Evolutionary conservation across 2,329 filamentous ascomycete species (phyloP).

Genomic region (Aureobasidium sp.): DNA sequence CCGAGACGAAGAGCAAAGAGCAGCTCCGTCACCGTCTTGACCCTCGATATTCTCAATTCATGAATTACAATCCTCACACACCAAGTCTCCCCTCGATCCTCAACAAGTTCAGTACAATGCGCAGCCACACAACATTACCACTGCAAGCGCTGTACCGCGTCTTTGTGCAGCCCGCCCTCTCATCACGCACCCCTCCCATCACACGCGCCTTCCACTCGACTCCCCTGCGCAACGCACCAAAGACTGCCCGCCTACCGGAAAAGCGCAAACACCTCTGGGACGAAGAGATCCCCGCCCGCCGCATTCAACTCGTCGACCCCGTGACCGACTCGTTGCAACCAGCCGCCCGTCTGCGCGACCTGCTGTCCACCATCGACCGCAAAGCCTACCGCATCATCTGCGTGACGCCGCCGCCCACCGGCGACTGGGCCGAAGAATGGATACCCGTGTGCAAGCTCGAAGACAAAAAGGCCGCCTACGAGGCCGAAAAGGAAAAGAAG

Average conservation of each 20-base stretch:
- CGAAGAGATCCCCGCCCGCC: conserved; percentile 40
- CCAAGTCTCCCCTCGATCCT: no score
- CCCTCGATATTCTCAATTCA: neutral
- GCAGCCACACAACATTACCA: neutral
- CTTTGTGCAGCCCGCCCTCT: conserved; percentile 34
- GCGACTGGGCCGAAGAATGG: conserved; percentile 25
- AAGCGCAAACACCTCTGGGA: conserved; percentile 39
- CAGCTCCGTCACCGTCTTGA: neutral
- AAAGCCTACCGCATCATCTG: conserved; percentile 46
- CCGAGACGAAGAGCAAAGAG: neutral
- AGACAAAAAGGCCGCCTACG: conserved; percentile 48
- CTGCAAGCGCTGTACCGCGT: conserved; percentile 37
- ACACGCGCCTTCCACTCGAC: conserved; percentile 19
- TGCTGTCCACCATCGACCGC: conserved; percentile 43
- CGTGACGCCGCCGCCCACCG: conserved; percentile 32
- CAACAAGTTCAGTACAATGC: no score
- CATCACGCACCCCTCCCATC: neutral
- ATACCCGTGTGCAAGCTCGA: conserved; percentile 67
- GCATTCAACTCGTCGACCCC: conserved; percentile 39
- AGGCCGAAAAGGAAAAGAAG: conserved; percentile 39
- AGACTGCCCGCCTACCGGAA: conserved; percentile 29
- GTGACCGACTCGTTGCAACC: conserved; percentile 31
- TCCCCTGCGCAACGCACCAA: conserved; percentile 23
- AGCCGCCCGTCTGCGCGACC: conserved; percentile 26
- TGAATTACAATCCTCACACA: no score